Percentiles rank a stretch among this genome's conserved stretches.
Conservation (phyloP, 108 stramenopile species). For the Pseudonitzschia multiseries region DNA sequence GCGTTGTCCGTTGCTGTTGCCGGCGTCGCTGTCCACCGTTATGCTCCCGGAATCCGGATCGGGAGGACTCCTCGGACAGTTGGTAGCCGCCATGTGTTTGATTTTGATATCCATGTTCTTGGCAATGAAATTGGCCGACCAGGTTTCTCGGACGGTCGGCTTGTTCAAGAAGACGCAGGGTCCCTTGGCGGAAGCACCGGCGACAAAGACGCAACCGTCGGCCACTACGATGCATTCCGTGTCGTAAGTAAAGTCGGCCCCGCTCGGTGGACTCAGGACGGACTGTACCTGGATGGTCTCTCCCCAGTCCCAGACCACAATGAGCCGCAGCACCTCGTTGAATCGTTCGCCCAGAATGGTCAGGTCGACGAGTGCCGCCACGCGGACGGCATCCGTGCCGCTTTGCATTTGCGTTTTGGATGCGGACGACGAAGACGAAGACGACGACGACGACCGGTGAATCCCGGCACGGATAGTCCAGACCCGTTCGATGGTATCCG, state of each 20-base stretch:
- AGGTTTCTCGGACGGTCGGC: constrained; percentile 67
- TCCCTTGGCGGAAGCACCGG: constrained; percentile 50
- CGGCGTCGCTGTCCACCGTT: not conserved
- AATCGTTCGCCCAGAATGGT: constrained; percentile 26
- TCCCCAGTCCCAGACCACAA: constrained; percentile 86
- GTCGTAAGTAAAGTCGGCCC: constrained; percentile 61
- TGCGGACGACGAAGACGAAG: too few species aligned
- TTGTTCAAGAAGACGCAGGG: constrained; percentile 72
- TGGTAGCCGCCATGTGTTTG: constrained; percentile 44
- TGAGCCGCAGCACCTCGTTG: constrained; percentile 46
- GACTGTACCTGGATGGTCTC: constrained; percentile 55
- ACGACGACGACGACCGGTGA: constrained; percentile 48
- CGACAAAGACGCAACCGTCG: constrained; percentile 78
- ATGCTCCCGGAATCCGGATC: not conserved
- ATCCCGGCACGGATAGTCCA: constrained; percentile 60
- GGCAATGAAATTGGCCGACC: constrained; percentile 65
- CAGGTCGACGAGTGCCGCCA: constrained; percentile 59
- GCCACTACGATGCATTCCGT: constrained; percentile 53
- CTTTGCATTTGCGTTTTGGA: not conserved
- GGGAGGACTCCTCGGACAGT: not conserved
- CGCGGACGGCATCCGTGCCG: constrained; percentile 58
- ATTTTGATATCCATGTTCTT: constrained; percentile 31
- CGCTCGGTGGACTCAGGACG: constrained; percentile 52
- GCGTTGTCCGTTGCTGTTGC: constrained; percentile 12
- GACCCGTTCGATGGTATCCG: constrained; percentile 50